These are phyloP conservation scores for Kregervanrija fluxuum DNA, from an alignment of 805 yeast species.

Conservation along the genomic window DNA sequence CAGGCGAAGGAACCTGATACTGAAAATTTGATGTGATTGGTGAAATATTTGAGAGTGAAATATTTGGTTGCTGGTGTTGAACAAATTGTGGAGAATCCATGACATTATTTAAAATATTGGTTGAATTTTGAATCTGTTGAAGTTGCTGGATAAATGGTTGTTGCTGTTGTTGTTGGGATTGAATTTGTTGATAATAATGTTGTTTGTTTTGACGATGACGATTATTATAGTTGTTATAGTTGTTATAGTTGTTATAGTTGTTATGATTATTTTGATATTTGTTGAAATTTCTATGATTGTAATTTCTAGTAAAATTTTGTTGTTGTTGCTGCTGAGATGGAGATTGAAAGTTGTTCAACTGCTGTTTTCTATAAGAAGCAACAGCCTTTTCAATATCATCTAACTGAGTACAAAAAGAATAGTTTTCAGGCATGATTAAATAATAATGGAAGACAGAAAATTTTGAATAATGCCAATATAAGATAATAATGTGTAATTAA, in stretches of 20 bases:
- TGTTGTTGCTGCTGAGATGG: slow-evolving; percentile 3
- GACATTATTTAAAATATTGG: slow-evolving; percentile 1
- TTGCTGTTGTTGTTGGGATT: slow-evolving; percentile 15
- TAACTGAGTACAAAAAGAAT: slow-evolving; percentile 7
- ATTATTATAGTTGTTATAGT: slow-evolving; percentile 5
- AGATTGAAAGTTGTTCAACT: not conserved
- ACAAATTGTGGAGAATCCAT: slow-evolving; percentile 1
- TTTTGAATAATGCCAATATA: no score
- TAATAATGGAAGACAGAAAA: slow-evolving; percentile 21
- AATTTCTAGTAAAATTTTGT: not conserved
- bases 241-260: not conserved
- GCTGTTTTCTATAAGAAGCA: slow-evolving; percentile 2
- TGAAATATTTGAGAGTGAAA: not conserved
- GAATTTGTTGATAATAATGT: slow-evolving; percentile 6
- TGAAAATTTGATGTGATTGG: not conserved
- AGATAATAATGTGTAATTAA: no score
- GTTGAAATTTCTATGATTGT: no score
- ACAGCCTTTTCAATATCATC: slow-evolving; percentile 11
- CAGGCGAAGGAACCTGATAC: not conserved
- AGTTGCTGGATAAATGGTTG: slow-evolving; percentile 14
- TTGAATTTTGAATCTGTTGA: slow-evolving; percentile 6
- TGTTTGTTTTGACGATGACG: slow-evolving; percentile 8
- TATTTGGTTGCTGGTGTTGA: not conserved
- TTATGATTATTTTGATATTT: slow-evolving; percentile 4
- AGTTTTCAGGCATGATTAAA: not conserved